Evolutionary conservation across 768 basidiomycete species (phyloP), one percentile per base, ranked within the genome.

Genomic region (Hericium alpestre): DNA sequence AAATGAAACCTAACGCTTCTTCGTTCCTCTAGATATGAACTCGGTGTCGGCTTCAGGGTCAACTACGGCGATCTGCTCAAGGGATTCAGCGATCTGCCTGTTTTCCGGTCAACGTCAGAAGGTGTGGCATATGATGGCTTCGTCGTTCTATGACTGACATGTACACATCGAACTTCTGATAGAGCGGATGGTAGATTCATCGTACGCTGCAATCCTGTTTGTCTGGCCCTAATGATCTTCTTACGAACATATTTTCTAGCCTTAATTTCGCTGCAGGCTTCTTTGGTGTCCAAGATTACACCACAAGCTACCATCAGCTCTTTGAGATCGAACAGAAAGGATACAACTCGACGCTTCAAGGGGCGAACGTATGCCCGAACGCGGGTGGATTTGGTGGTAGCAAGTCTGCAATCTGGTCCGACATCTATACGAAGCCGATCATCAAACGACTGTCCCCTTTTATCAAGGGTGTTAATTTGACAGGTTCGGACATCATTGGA

Each of bases 231-330:
- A 5, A 32, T 10, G 61, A 62, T 55, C 54, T 43, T 47, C 20
- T 32, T 9, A 32, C 32, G 32, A 32, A 32, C 3, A 7, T 6
- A 5, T 32, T 32, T 32, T 32, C 7, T 25, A 70, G 67, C 6
- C 69, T 76, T 53, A 76, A 79, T 63, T 79, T 79, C 62, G 77
- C 77, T 0, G 73, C 76, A 7, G 78, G 78, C 20, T 76, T 77
- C 69, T 75, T 74, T 53, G 74, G 74, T 10, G 67, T 76, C 23
- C 75, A 74, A 25, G 69, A 67, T 4, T 78, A 74, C 27, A 66
- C 56, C 50, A 61, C 58, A 13, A 61, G 76, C 46, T 79, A 77
- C 63, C 73, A 79, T 58, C 73, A 79, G 58, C 69, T 73, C 40
- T 74, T 79, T 54, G 74, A 69, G 51, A 72, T 80, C 50, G 78